Percentiles rank a stretch among this genome's conserved stretches.
These are phyloP conservation scores for Cyclotella choctawhatcheeana DNA, from an alignment of 108 stramenopile genomes.

Conservation along the genomic window DNA sequence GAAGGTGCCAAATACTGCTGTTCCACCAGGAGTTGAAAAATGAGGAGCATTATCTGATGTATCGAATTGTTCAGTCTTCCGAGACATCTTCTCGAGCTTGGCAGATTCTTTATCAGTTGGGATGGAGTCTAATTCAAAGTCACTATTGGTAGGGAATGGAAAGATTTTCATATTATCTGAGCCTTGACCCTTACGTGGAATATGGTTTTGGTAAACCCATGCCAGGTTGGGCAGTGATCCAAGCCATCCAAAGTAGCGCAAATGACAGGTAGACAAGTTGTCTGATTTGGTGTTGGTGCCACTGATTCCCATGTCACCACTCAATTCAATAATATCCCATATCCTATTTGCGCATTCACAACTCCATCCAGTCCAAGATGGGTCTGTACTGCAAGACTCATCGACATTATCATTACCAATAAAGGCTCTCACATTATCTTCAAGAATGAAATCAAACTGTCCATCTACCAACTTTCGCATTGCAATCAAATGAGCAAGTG, in stretches of 20 bases:
- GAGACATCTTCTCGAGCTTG: background rate
- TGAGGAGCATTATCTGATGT: conserved; percentile 24
- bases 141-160: conserved; percentile 68
- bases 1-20: conserved; percentile 83
- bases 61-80: background rate
- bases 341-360: conserved; percentile 68
- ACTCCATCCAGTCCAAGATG: conserved; percentile 18
- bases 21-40: conserved; percentile 72
- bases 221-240: conserved; percentile 76
- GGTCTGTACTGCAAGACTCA: background rate
- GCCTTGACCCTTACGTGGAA: conserved; percentile 48
- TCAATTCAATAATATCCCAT: conserved; percentile 61
- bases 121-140: conserved; percentile 52
- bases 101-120: conserved; percentile 8
- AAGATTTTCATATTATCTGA: conserved; percentile 35
- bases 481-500: conserved; percentile 85
- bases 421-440: conserved; percentile 84
- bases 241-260: conserved; percentile 87
- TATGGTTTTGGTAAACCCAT: conserved; percentile 70
- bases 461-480: conserved; percentile 65
- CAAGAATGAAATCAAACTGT: conserved; percentile 85
- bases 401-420: conserved; percentile 25
- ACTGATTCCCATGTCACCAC: conserved; percentile 14
- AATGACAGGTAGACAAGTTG: conserved; percentile 51
- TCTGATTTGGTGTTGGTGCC: background rate